These are phyloP conservation scores for Elsinoe ampelina DNA, from an alignment of 2,329 filamentous ascomycete species.

Conservation along the genomic window DNA sequence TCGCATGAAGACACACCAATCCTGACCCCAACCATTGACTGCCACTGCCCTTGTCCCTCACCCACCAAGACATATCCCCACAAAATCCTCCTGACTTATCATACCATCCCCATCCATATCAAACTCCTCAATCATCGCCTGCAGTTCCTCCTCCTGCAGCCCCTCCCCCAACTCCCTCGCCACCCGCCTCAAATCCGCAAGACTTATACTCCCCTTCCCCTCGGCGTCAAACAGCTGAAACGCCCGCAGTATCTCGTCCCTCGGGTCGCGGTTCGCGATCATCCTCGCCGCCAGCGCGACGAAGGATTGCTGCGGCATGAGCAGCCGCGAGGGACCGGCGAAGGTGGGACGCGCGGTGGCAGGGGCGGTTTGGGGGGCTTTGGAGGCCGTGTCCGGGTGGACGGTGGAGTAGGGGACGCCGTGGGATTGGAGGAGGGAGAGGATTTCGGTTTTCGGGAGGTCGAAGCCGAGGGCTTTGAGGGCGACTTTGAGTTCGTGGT, in stretches of 20 bases:
- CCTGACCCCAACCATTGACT: too few species aligned
- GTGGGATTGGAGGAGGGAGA: slow-evolving; percentile 69
- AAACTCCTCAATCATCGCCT: slow-evolving; percentile 97
- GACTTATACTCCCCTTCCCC: slow-evolving; percentile 79
- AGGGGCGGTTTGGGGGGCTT: slow-evolving; percentile 29
- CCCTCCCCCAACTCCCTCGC: slow-evolving; percentile 87
- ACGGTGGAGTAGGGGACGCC: slow-evolving; percentile 49
- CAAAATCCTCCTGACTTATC: slow-evolving; percentile 54
- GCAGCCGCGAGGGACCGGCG: slow-evolving; percentile 48
- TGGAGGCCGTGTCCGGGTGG: slow-evolving; percentile 38
- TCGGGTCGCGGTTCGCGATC: slow-evolving; percentile 72
- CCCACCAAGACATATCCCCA: slow-evolving; percentile 52
- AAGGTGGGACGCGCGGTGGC: slow-evolving; percentile 23
- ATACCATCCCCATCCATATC: slow-evolving; percentile 87
- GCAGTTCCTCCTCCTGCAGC: slow-evolving; percentile 82
- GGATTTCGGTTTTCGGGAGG: slow-evolving; percentile 75
- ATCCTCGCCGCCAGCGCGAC: slow-evolving; percentile 66
- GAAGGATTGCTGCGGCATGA: slow-evolving; percentile 64
- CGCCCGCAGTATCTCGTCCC: slow-evolving; percentile 82
- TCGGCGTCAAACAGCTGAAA: slow-evolving; percentile 92
- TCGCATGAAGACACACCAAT: too few species aligned
- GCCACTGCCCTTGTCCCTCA: too few species aligned
- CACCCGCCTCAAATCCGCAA: slow-evolving; percentile 79
- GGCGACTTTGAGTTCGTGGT: slow-evolving; percentile 95
- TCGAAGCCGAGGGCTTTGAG: slow-evolving; percentile 94